A percentile compares a stretch with the other conserved stretches of the same genome.
phyloP scores from a whole-genome alignment of 75 land plant species.

The Ceratopteris richardii region DNA sequence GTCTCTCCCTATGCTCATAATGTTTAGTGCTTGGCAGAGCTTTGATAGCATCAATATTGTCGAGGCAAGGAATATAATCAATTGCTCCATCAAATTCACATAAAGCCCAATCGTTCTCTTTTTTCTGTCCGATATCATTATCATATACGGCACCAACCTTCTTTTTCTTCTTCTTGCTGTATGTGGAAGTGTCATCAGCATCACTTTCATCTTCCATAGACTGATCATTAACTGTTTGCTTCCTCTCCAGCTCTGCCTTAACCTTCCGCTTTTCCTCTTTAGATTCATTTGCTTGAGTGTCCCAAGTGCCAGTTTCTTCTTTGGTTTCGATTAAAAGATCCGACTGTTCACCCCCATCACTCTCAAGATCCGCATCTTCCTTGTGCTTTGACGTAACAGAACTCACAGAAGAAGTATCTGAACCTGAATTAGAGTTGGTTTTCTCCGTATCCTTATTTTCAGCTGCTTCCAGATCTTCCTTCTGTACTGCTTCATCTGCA shows the following conservation, averaged over 20 bases:
- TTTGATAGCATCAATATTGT: conserved; percentile 41
- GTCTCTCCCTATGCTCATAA: conserved; percentile 63
- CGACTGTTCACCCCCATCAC: conserved; percentile 22
- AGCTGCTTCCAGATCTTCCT: too few relatives aligned
- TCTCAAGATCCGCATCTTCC: conserved; percentile 18
- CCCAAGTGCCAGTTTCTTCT: conserved; percentile 30
- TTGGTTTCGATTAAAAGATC: conserved; percentile 37
- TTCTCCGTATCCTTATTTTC: conserved; percentile 6
- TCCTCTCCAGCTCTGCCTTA: conserved; percentile 6
- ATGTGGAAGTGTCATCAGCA: too few relatives aligned
- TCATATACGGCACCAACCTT: too few relatives aligned
- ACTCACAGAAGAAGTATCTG: too few relatives aligned
- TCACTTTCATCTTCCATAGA: too few relatives aligned
- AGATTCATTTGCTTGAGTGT: conserved; percentile 52
- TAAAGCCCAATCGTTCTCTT: conserved; percentile 29
- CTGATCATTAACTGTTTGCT: not conserved
- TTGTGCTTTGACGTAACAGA: too few relatives aligned
- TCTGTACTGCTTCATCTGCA: too few relatives aligned
- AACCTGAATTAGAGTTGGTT: not conserved
- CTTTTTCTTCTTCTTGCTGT: too few relatives aligned
- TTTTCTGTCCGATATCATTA: not conserved
- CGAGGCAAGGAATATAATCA: conserved; percentile 65
- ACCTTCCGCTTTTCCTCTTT: conserved; percentile 50
- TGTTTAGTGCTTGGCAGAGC: conserved; percentile 35
- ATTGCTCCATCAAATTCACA: conserved; percentile 36